phyloP scores from a whole-genome alignment of 1,284 basidiomycete species.

The Hemileia vastatrix region DNA sequence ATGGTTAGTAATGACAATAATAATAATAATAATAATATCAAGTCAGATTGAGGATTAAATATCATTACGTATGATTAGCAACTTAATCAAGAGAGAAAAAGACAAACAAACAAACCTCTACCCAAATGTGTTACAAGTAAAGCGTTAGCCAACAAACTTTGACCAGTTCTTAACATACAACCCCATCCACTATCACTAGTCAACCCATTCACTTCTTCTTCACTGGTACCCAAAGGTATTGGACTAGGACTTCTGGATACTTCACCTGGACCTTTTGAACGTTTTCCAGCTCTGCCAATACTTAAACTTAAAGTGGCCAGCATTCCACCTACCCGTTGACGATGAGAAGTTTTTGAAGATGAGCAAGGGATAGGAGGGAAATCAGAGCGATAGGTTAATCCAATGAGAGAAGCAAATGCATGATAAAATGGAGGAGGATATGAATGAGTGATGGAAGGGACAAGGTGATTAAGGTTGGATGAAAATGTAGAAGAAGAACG shows the following conservation, averaged over 20 bases:
- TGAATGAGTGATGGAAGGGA: slow-evolving; percentile 47
- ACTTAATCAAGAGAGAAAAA: not conserved
- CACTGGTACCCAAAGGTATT: not conserved
- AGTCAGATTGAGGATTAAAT: not conserved
- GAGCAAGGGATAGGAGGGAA: slow-evolving; percentile 70
- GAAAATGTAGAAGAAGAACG: slow-evolving; percentile 3
- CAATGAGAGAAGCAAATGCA: slow-evolving; percentile 79
- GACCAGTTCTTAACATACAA: slow-evolving; percentile 92
- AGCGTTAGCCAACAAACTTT: slow-evolving; percentile 82
- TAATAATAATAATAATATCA: slow-evolving; percentile 16
- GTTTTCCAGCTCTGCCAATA: slow-evolving; percentile 48
- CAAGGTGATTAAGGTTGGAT: not conserved
- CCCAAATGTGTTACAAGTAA: slow-evolving; percentile 73
- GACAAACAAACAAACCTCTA: slow-evolving; percentile 55
- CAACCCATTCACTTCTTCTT: slow-evolving; percentile 56
- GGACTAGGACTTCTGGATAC: slow-evolving; percentile 17
- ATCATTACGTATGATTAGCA: not conserved
- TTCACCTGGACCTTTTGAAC: slow-evolving; percentile 47
- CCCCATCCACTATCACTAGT: slow-evolving; percentile 96
- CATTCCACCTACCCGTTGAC: slow-evolving; percentile 32
- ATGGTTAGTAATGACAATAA: not conserved
- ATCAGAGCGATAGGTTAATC: slow-evolving; percentile 85
- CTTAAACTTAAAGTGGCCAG: slow-evolving; percentile 41
- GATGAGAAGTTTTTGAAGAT: slow-evolving; percentile 50
- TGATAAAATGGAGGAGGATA: slow-evolving; percentile 75